Conservation (phyloP, 2,329 filamentous ascomycete genomes). For the Curvularia lunata region DNA sequence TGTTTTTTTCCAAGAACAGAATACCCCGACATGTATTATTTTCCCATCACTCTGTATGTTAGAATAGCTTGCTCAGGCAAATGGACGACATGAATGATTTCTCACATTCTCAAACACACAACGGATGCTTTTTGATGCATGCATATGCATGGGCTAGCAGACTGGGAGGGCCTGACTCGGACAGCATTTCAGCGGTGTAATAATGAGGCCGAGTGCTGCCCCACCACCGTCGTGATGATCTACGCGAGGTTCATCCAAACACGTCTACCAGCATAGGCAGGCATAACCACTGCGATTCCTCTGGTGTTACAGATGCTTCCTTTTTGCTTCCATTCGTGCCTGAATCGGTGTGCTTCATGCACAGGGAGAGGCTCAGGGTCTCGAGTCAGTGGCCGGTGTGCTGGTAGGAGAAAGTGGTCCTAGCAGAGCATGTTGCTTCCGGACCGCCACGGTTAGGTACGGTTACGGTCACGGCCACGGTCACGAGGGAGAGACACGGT, state of each 20-base stretch:
- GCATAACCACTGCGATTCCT: conserved; percentile 3
- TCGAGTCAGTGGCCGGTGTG: conserved; percentile 14
- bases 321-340: conserved; percentile 15
- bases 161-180: background rate
- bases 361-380: conserved; percentile 8
- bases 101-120: conserved; percentile 1
- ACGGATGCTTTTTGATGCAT: conserved; percentile 9
- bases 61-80: conserved; percentile 21
- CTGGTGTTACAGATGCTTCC: conserved; percentile 16
- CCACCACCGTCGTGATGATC: background rate
- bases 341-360: conserved; percentile 21
- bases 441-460: background rate
- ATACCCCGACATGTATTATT: conserved; percentile 32
- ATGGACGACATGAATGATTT: conserved; percentile 5
- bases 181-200: conserved; percentile 7
- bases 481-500: background rate
- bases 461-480: background rate
- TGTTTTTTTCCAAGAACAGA: conserved; percentile 24
- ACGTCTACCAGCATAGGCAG: conserved; percentile 3
- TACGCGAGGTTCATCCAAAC: conserved; percentile 1
- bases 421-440: background rate
- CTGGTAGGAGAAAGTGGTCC: background rate
- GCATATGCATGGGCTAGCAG: conserved; percentile 6
- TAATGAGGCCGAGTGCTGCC: background rate
- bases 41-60: conserved; percentile 11